A percentile compares a stretch with the other conserved stretches of the same genome.
Evolutionary conservation across 1,284 basidiomycete genomes (phyloP).

Genomic region (Irpex sp.): DNA sequence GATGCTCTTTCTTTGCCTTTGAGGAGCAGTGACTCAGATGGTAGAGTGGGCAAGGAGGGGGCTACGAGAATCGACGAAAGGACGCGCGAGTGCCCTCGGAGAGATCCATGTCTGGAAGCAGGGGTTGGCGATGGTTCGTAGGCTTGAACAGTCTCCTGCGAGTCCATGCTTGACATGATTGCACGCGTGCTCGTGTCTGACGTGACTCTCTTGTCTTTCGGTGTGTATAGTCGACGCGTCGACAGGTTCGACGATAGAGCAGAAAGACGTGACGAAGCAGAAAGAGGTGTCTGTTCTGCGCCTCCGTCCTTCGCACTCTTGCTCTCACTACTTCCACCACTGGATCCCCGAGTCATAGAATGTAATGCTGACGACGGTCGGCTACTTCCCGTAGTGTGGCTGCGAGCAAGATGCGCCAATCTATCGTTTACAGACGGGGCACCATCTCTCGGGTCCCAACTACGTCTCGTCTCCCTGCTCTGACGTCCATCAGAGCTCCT

Average conservation of each 20-base stretch:
- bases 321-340: slow-evolving; percentile 21
- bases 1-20: neutral
- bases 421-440: slow-evolving; percentile 16
- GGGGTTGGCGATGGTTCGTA: slow-evolving; percentile 67
- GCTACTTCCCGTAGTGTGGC: slow-evolving; percentile 14
- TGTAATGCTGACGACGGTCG: slow-evolving; percentile 25
- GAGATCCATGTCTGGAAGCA: slow-evolving; percentile 33
- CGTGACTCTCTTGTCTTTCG: slow-evolving; percentile 42
- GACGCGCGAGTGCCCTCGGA: slow-evolving; percentile 31
- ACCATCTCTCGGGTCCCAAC: slow-evolving; percentile 43
- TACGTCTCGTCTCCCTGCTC: slow-evolving; percentile 48
- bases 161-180: slow-evolving; percentile 27
- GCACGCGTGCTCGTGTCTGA: slow-evolving; percentile 15
- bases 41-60: slow-evolving; percentile 51
- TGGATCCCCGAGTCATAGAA: slow-evolving; percentile 14
- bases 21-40: slow-evolving; percentile 45
- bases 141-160: slow-evolving; percentile 38
- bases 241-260: slow-evolving; percentile 18
- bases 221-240: slow-evolving; percentile 45
- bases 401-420: slow-evolving; percentile 20
- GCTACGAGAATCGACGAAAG: slow-evolving; percentile 48
- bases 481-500: slow-evolving; percentile 41
- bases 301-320: slow-evolving; percentile 18
- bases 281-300: slow-evolving; percentile 13
- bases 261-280: slow-evolving; percentile 15